These are phyloP conservation scores for Isatis lusitanica DNA, from an alignment of 441 rosid genomes.

Conservation along the genomic window DNA sequence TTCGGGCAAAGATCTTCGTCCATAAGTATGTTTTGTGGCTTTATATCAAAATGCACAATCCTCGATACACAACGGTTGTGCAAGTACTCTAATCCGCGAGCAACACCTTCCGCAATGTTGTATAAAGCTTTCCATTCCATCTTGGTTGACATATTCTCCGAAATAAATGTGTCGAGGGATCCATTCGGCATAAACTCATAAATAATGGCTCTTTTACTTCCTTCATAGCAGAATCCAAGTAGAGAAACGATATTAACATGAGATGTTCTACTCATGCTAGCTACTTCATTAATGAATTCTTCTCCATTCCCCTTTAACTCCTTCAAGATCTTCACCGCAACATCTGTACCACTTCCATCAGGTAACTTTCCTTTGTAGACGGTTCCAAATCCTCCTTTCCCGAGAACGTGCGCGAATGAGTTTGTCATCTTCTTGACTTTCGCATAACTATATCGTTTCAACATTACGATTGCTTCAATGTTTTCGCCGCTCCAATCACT, in stretches of 20 bases:
- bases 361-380: not conserved
- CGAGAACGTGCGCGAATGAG: not conserved
- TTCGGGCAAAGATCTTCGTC: not conserved
- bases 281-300: not conserved
- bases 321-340: not conserved
- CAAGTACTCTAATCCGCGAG: constrained; percentile 2
- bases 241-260: not conserved
- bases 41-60: not conserved
- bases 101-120: not conserved
- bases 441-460: constrained; percentile 1
- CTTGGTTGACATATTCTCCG: not conserved
- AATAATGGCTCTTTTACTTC: not conserved
- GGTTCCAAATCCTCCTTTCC: not conserved
- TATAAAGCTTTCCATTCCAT: not conserved
- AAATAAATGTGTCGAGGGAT: not conserved
- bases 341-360: not conserved
- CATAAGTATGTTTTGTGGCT: not conserved
- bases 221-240: not conserved
- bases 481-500: not conserved
- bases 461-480: constrained; percentile 1
- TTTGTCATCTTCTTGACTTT: not conserved
- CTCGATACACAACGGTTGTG: not conserved
- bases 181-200: not conserved
- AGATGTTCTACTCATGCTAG: constrained; percentile 4
- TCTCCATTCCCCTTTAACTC: not conserved